Conservation (phyloP, 2,329 filamentous ascomycete genomes). For the Zymoseptoria pseudotritici region DNA sequence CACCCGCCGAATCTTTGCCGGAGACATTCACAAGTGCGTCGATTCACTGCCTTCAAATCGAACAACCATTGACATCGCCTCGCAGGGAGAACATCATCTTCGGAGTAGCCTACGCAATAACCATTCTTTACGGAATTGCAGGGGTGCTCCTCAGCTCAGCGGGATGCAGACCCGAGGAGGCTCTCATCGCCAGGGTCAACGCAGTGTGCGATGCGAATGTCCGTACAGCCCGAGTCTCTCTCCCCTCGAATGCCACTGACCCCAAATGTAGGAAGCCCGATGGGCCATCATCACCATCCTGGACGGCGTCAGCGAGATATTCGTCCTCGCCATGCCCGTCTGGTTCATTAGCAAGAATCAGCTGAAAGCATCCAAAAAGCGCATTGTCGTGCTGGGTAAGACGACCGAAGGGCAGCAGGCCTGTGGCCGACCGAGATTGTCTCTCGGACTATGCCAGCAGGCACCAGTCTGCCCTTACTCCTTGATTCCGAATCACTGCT, state of each 20-base stretch:
- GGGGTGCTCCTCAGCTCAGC: slow-evolving; percentile 17
- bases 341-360: slow-evolving; percentile 21
- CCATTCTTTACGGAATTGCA: slow-evolving; percentile 12
- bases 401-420: no score
- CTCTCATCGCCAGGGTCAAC: slow-evolving; percentile 8
- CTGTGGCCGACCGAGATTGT: no score
- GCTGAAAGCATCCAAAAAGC: slow-evolving; percentile 17
- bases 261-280: slow-evolving; percentile 5
- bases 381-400: slow-evolving; percentile 4
- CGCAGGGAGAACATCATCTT: slow-evolving; percentile 15
- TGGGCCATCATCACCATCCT: slow-evolving; percentile 15
- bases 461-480: no score
- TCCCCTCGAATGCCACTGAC: neutral
- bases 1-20: slow-evolving; percentile 17
- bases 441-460: no score
- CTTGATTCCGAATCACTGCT: no score
- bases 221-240: neutral
- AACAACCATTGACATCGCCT: neutral
- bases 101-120: slow-evolving; percentile 9
- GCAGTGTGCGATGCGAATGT: slow-evolving; percentile 19
- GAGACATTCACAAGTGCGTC: slow-evolving; percentile 15
- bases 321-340: slow-evolving; percentile 19
- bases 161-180: slow-evolving; percentile 12
- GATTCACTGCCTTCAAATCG: neutral
- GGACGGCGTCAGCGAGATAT: slow-evolving; percentile 17